These are phyloP conservation scores for Monoraphidium neglectum DNA, from an alignment of 139 green algal genomes.

Conservation along the genomic window DNA sequence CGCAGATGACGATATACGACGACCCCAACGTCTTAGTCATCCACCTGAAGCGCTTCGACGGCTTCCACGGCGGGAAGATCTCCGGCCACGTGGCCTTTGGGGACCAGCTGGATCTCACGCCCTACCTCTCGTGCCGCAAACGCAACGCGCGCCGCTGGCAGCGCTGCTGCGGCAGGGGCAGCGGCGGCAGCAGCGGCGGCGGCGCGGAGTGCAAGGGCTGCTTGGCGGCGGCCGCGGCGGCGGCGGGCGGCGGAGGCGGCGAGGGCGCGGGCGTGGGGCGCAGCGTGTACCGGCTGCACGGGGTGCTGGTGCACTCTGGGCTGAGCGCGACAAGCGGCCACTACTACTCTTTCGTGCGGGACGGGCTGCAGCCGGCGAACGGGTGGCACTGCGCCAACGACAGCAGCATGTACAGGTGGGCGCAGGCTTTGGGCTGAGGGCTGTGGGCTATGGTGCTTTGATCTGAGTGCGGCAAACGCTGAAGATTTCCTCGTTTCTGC, in stretches of 20 bases:
- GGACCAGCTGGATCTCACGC: slow-evolving; percentile 61
- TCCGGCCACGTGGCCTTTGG: slow-evolving; percentile 75
- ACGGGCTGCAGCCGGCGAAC: slow-evolving; percentile 38
- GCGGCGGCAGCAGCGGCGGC: slow-evolving; percentile 8
- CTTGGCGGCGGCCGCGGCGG: slow-evolving; percentile 1
- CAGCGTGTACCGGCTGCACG: slow-evolving; percentile 74
- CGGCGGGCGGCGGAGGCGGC: neutral
- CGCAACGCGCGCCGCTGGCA: neutral
- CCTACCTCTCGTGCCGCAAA: slow-evolving; percentile 55
- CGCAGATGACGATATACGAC: slow-evolving; percentile 73
- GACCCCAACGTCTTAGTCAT: slow-evolving; percentile 83
- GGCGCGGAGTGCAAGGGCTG: neutral
- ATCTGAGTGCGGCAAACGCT: neutral
- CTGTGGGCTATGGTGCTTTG: neutral
- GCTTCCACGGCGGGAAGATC: slow-evolving; percentile 70
- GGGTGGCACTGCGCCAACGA: slow-evolving; percentile 89
- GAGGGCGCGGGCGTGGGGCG: neutral
- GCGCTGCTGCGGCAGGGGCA: neutral
- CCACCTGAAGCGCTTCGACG: slow-evolving; percentile 88
- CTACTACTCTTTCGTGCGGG: slow-evolving; percentile 81
- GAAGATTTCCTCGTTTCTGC: neutral
- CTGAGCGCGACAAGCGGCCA: slow-evolving; percentile 77
- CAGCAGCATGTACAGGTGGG: slow-evolving; percentile 24
- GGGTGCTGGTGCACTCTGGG: slow-evolving; percentile 85
- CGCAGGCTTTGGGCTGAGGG: too few species aligned